Evolutionary conservation across 2,329 filamentous ascomycete genomes (phyloP), one percentile per base, ranked within the genome.

Genomic region (Rutstroemia sydowiana): DNA sequence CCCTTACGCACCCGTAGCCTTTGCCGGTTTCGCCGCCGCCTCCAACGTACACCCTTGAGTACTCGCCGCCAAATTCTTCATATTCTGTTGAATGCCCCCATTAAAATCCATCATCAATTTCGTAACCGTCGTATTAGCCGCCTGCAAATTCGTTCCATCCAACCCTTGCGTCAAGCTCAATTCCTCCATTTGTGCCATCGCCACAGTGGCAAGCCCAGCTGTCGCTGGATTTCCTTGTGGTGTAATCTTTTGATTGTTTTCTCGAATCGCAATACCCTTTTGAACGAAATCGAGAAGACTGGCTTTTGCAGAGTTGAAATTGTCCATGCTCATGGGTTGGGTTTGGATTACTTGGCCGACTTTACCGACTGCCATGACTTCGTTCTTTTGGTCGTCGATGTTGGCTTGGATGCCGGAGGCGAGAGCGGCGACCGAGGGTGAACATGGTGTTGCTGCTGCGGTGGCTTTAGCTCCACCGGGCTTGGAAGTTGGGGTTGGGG

Each of bases 161-260:
- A 61, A 40, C 10, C 51, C 45, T 51, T 52, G 53, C 2, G 59
- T 60, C 14, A 61, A 31, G 42, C 51, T 57, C 21, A 61, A 45
- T 28, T 61, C 59, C 21, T 47, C 48, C 51, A 46, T 34, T 45
- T 61, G 59, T 20, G 59, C 59, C 45, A 48, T 59, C 4, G 57
- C 57, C 0, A 61, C 59, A 2, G 20, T 60, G 2, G 59, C 58
- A 42, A 61, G 21, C 1, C 59, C 59, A 7, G 55, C 21, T 9
- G 55, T 41, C 1, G 59, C 59, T 1, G 45, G 50, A 43, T 61
- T 61, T 16, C 58, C 58, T 3, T 34, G 23, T 3, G 59, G 59
- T 7, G 56, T 52, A 32, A 61, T 58, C 53, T 57, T 59, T 51
- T 61, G 59, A 20, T 61, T 61, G n/a, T 60, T 55, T 39, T 57